phyloP scores from a whole-genome alignment of 1,284 basidiomycete species.

The Leccinum fallax region DNA sequence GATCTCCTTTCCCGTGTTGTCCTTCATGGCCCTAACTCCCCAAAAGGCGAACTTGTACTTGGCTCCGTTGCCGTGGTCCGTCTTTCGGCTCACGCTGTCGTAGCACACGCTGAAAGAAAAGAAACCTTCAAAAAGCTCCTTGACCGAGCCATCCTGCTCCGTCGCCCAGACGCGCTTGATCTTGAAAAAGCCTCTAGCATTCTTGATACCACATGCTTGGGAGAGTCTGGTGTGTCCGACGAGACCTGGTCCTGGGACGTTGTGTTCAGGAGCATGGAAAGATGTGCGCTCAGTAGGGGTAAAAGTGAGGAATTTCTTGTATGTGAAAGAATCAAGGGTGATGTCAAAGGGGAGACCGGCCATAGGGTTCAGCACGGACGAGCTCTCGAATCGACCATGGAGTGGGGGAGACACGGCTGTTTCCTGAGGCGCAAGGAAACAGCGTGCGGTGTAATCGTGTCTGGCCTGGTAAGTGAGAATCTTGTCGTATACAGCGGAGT shows the following conservation, averaged over 20 bases:
- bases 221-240: slow-evolving; percentile 29
- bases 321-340: slow-evolving; percentile 25
- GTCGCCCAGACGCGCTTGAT: slow-evolving; percentile 37
- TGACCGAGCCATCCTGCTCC: slow-evolving; percentile 17
- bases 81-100: slow-evolving; percentile 37
- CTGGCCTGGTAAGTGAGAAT: slow-evolving; percentile 43
- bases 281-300: slow-evolving; percentile 25
- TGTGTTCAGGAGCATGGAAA: slow-evolving; percentile 23
- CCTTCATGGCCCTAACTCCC: slow-evolving; percentile 41
- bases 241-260: slow-evolving; percentile 29
- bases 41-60: slow-evolving; percentile 38
- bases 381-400: slow-evolving; percentile 28
- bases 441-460: slow-evolving; percentile 39
- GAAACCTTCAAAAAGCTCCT: slow-evolving; percentile 42
- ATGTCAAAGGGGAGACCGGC: slow-evolving; percentile 38
- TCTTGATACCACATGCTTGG: slow-evolving; percentile 36
- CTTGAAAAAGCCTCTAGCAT: slow-evolving; percentile 36
- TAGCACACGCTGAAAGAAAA: slow-evolving; percentile 40
- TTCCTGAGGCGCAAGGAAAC: slow-evolving; percentile 25
- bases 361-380: slow-evolving; percentile 38
- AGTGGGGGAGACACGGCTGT: slow-evolving; percentile 15
- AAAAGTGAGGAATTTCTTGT: slow-evolving; percentile 25
- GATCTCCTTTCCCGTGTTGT: slow-evolving; percentile 37
- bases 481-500: slow-evolving; percentile 37
- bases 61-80: slow-evolving; percentile 36